Conservation (phyloP, 306 rosid genomes). For the Trifolium subterraneum region DNA sequence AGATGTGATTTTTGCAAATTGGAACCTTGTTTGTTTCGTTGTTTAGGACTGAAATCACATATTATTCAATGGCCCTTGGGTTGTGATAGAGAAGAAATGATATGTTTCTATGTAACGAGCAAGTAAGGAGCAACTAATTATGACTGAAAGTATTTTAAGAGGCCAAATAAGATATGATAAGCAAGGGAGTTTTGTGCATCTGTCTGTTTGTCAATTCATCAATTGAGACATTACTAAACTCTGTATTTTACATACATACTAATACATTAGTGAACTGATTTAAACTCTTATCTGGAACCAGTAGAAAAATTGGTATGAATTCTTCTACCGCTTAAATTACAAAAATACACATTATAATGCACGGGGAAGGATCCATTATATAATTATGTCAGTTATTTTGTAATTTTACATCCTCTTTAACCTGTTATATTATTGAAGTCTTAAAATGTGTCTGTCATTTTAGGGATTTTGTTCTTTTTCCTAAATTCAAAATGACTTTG, state of each 20-base stretch:
- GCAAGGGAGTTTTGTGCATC: neutral
- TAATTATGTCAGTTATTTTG: neutral
- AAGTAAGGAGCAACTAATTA: too few species aligned
- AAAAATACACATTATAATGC: neutral
- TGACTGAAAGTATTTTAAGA: neutral
- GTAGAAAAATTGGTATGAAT: neutral
- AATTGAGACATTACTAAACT: constrained; percentile 1
- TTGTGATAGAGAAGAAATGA: too few species aligned
- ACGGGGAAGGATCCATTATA: neutral
- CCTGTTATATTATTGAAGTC: neutral
- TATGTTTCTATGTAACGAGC: too few species aligned
- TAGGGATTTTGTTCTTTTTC: neutral
- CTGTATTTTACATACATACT: neutral
- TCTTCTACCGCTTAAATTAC: too few species aligned
- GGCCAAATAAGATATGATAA: neutral
- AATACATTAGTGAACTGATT: neutral
- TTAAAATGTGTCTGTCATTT: neutral
- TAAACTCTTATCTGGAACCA: neutral
- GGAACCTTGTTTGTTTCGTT: too few species aligned
- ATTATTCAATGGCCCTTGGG: too few species aligned
- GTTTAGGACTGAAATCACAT: too few species aligned
- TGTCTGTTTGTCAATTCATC: constrained; percentile 19
- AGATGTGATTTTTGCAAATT: too few species aligned
- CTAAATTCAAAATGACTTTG: neutral
- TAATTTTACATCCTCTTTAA: neutral